Evolutionary conservation across 371 early-diverging fungal genomes (phyloP), one percentile per base, ranked within the genome.

Genomic region (Scutellospora calospora): DNA sequence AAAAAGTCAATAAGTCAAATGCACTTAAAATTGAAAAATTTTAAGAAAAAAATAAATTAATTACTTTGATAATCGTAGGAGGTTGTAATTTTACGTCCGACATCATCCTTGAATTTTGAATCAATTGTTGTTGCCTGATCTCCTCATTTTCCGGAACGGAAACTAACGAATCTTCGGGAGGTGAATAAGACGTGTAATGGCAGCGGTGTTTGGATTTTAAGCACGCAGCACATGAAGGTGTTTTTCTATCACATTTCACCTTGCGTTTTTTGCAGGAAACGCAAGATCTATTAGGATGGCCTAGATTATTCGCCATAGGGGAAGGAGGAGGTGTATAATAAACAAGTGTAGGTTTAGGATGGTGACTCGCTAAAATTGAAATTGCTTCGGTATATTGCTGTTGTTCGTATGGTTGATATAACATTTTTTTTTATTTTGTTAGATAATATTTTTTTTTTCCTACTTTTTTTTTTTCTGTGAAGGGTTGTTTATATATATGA

Each of bases 211-310:
- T 79, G 11, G 79, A 79, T 20, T 79, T 79, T 27, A 11, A 14
- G 25, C 79, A 79, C 20, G 79, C 66, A 0, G 79, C 35, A 9
- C 79, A 79, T 2, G 79, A 66, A 14, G 79, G 79, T 9, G 59
- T 57, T 12, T 69, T 69, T 54, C 79, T 65, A 69, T 79, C 79
- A 9, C 79, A 79, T 69, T 79, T 69, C 4, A 79, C 79, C 25
- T 79, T 79, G 33, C 79, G 29, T 31, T 69, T 69, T 9, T 79
- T 79, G 31, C 69, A 79, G 8, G 35, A 33, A 1, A 31, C 66
- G n/a, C 79, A 79, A 33, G 69, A 49, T 20, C 79, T 52, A 69
- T 79, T 79, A 22, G 79, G 69, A 69, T 69, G 41, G 0, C 79
- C 79, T 12, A 79, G 35, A 12, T 65, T 49, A 2, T 65, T 41